Evolutionary conservation across 768 basidiomycete species (phyloP), one percentile per base, ranked within the genome.

Genomic region (Paxillus ammoniavirescens): DNA sequence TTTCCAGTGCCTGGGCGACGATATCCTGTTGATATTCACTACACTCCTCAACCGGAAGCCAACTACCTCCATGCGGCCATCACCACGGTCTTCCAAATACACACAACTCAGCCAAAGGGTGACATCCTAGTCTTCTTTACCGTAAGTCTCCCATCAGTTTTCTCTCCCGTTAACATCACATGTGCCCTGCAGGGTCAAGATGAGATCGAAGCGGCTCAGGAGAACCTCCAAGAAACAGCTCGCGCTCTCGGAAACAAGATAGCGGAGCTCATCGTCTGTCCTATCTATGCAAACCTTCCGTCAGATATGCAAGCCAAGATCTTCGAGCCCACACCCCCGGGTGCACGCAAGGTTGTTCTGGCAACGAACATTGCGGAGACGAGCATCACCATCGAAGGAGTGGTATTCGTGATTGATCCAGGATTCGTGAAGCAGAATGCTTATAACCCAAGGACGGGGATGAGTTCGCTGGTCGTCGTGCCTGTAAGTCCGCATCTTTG

Each of bases 291-390:
- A 57, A 98, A 97, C 68, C 74, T 99, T n/a, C 97, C 97, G 1
- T 95, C 93, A 61, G 97, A 99, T 56, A 95, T 99, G 95, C 97
- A 99, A 69, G 90, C 94, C 36, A 97, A 98, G 74, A 99, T 99
- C 52, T 99, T 99, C 71, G 97, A 99, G 70, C 96, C 97, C 1
- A 99, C 97, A 5, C 97, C 96, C 26, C 26, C 26, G 5, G 26
- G 26, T 26, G 26, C 26, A 26, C 26, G 26, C 53, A 99, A 99
- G 73, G 95, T 99, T 44, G 97, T 99, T 17, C 77, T 99, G 28
- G 97, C 97, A 3, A 99, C 97, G 18, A 99, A 99, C 66, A 98
- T 99, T 59, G 97, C 97, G n/a, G 97, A 99, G 72, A 99, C 97
- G 4, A 95, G 93, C 6, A 99, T 99, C 68, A 99, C 97, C 8